phyloP scores from a whole-genome alignment of 2,329 filamentous ascomycete genomes.

The Neoarthrinium moseri region DNA sequence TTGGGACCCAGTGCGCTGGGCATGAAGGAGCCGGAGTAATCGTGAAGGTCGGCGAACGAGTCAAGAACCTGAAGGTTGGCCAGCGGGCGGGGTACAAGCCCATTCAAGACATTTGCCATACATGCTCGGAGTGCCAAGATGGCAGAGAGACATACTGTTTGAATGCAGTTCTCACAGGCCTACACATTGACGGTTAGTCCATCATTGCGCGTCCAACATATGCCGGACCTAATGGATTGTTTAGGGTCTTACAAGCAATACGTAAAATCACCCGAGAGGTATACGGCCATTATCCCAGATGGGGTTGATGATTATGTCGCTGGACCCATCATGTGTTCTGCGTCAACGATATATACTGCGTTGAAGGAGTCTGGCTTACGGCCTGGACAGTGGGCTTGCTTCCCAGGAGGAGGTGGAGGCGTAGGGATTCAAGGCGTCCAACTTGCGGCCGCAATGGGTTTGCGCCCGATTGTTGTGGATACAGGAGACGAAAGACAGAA shows the following conservation, averaged over 20 bases:
- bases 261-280: conserved; percentile 52
- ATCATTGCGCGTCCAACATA: not conserved
- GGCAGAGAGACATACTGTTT: conserved; percentile 33
- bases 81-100: conserved; percentile 39
- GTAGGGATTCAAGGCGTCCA: conserved; percentile 59
- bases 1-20: conserved; percentile 21
- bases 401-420: conserved; percentile 53
- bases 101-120: conserved; percentile 27
- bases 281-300: conserved; percentile 49
- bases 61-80: conserved; percentile 29
- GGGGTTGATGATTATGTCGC: conserved; percentile 49
- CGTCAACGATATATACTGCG: conserved; percentile 56
- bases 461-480: conserved; percentile 55
- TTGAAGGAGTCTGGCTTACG: conserved; percentile 48
- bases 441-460: conserved; percentile 52
- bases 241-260: conserved; percentile 59
- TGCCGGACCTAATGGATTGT: not conserved
- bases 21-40: conserved; percentile 39
- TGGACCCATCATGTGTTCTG: conserved; percentile 60
- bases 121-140: conserved; percentile 32
- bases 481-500: conserved; percentile 45
- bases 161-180: conserved; percentile 12
- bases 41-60: conserved; percentile 29
- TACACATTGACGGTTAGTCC: conserved; percentile 9
- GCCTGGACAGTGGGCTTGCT: conserved; percentile 53